Percentiles rank a stretch among this genome's conserved stretches.
Conservation (phyloP, 257 asterid species). For the Nicotiana knightiana region DNA sequence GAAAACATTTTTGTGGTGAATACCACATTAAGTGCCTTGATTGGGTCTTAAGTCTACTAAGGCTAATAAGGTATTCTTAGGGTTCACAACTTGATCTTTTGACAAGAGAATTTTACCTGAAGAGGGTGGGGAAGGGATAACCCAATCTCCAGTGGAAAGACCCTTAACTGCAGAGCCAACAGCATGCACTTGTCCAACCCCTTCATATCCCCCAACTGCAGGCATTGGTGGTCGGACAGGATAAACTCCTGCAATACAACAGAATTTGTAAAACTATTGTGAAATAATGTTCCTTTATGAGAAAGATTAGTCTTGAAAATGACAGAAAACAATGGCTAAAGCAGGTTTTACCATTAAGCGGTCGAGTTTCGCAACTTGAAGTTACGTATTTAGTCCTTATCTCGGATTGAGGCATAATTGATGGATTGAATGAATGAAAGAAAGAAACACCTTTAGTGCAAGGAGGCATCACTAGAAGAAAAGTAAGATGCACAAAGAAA, state of each 20-base stretch:
- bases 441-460: not conserved
- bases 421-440: not conserved
- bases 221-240: conserved; percentile 94
- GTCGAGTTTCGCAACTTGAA: not conserved
- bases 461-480: not conserved
- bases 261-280: not conserved
- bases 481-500: not conserved
- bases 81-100: not conserved
- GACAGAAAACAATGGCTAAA: not conserved
- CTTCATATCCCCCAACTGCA: conserved; percentile 96
- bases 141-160: conserved; percentile 75
- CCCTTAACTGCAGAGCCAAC: conserved; percentile 73
- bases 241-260: conserved; percentile 54
- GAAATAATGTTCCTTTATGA: not conserved
- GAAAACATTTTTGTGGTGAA: not conserved
- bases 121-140: conserved; percentile 90
- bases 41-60: not conserved
- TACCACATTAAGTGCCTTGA: not conserved
- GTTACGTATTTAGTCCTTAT: not conserved
- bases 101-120: conserved; percentile 40
- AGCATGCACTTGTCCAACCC: conserved; percentile 85
- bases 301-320: not conserved
- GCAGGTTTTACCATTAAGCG: not conserved
- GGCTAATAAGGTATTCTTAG: not conserved
- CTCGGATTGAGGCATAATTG: not conserved